Evolutionary conservation across 1,284 basidiomycete species (phyloP), one percentile per base, ranked within the genome.

Genomic region (Cyathus olla): DNA sequence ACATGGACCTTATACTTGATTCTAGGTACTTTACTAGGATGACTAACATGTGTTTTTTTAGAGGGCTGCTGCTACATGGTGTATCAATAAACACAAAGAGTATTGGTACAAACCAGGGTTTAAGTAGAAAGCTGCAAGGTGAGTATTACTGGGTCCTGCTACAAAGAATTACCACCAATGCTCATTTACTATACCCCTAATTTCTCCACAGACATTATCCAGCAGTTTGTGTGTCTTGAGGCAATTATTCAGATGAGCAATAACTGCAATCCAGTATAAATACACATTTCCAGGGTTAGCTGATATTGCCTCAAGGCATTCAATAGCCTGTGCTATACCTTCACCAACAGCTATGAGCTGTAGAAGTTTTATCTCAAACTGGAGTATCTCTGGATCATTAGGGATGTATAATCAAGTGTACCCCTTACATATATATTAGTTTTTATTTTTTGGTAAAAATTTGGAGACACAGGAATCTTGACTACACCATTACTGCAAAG

Each of bases 221-320:
- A 67, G 71, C 19, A 74, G 52, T 8, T 47, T 28, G 21, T 29
- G 39, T 8, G 68, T 57, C n/a, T 56, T 26, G 10, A 75, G 53
- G 2, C 66, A 42, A 2, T 68, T 49, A 40, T 67, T 63, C 40
- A 77, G 40, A 10, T 66, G 54, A 3, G 68, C 67, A 6, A 74
- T 37, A 15, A 75, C 57, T 2, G 77, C 78, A 26, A 80, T 66
- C 74, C 75, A 79, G 50, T 73, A 75, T 2, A 78, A 56, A 55
- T 73, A 78, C 2, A 78, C 72, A 62, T 80, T 74, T 6, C 71
- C 75, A 3, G 72, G 62, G 8, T 67, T 80, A 2, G 71, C 57
- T n/a, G 66, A 48, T 6, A 66, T 55, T 9, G 74, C 72, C 61
- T 80, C 76, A 1, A 80, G 71, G 56, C 77, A 79, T 48, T 72